A percentile compares a stretch with the other conserved stretches of the same genome.
Conservation (phyloP, 768 basidiomycete species). For the Scleroderma bovista region DNA sequence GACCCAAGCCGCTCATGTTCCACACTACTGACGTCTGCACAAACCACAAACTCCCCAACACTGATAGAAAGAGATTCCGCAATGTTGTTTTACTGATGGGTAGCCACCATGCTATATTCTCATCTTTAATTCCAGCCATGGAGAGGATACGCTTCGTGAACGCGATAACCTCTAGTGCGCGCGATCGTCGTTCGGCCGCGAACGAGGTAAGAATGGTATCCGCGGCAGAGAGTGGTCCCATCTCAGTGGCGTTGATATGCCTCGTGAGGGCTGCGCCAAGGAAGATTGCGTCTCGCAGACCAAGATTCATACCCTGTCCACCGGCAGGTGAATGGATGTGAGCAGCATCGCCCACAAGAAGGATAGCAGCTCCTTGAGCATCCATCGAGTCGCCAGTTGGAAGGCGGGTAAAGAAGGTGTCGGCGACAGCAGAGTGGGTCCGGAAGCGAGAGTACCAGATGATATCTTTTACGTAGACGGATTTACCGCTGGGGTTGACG, state of each 20-base stretch:
- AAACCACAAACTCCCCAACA: slow-evolving; percentile 13
- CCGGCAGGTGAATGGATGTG: slow-evolving; percentile 49
- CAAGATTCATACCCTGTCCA: slow-evolving; percentile 57
- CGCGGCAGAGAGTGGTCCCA: slow-evolving; percentile 4
- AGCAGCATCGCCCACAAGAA: too few species aligned
- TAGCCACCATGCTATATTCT: slow-evolving; percentile 15
- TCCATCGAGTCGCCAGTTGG: too few species aligned
- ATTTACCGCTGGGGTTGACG: too few species aligned
- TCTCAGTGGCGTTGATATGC: slow-evolving; percentile 25
- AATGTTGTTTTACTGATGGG: too few species aligned
- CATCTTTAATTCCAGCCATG: slow-evolving; percentile 20
- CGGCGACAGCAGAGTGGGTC: too few species aligned
- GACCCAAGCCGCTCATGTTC: slow-evolving; percentile 23
- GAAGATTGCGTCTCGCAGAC: slow-evolving; percentile 46
- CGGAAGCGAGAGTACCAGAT: too few species aligned
- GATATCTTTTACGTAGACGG: too few species aligned
- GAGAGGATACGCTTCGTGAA: slow-evolving; percentile 32
- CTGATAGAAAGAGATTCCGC: slow-evolving; percentile 19
- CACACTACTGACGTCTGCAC: too few species aligned
- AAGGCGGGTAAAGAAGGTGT: too few species aligned
- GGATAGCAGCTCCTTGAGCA: too few species aligned
- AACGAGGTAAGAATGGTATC: slow-evolving; percentile 34
- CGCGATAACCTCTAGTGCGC: too few species aligned
- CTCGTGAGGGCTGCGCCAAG: slow-evolving; percentile 38
- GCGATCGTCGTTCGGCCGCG: slow-evolving; percentile 36